Base-by-base conservation (phyloP, 2,329 filamentous ascomycete species). In the Cladophialophora psammophila region DNA sequence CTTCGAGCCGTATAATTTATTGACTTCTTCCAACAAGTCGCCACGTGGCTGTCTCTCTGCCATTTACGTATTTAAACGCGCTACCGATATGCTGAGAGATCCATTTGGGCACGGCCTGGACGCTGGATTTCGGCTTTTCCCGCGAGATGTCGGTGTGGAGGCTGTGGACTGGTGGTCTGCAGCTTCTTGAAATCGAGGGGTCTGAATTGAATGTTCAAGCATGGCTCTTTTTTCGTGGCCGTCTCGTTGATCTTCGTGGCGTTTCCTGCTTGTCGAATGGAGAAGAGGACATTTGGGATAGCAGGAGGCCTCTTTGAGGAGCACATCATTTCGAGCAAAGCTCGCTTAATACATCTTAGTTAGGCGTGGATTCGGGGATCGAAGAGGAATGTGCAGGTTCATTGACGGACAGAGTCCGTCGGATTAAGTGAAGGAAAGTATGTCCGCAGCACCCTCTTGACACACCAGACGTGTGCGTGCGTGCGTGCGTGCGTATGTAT, bases 121-220 rank as follows among this genome's bases (percentile, higher is more conserved):
- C 7, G 45, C 20, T 3, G 45, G 45, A 50, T 50, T 50, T 31
- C 45, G 45, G 18, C 45, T 50, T 20, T 10, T 50, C 15, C 20
- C 45, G 26, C 45, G 45, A 8, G 20, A 31, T 31, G 5, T 4
- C 18, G 10, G 45, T 20, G 45, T 8, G 8, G 18, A 50, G 8
- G 45, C 45, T 10, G 2, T 50, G 45, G 45, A 50, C 45, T 50
- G 45, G 45, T 50, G 45, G 45, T 50, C 45, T 50, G 45, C 45
- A 12, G 18, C 45, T 26, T 7, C 45, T 4, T 50, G 45, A 50
- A 13, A 31, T 7, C 13, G 20, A 31, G 13, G 4, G 10, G 26
- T 26, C 26, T 26, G 26, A 26, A 26, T 2, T 26, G 26, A 26
- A 26, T 26, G 26, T 26, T 2, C 26, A 26, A 26, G 26, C 3